These are phyloP conservation scores for Vitis rotundifolia DNA, from an alignment of 164 flowering plant species.

Conservation along the genomic window DNA sequence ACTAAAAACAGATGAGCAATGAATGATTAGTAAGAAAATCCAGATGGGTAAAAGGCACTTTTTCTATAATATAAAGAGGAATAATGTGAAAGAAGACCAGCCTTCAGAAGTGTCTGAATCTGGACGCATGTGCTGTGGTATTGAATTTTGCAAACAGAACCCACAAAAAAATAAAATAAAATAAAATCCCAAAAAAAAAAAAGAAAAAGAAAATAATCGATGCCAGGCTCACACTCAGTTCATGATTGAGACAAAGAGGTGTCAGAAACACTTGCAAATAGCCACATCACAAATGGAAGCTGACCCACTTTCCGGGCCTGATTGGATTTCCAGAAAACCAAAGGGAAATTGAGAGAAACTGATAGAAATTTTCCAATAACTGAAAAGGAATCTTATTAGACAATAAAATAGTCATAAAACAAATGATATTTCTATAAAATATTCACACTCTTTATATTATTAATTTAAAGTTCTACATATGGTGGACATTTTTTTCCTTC, in stretches of 20 bases:
- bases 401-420: not conserved
- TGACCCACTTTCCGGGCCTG: conserved; percentile 16
- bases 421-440: not conserved
- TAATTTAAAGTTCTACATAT: no score
- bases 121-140: conserved; percentile 16
- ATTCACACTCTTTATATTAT: no score
- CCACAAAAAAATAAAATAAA: not conserved
- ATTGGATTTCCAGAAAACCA: not conserved
- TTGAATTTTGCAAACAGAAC: conserved; percentile 4
- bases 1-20: not conserved
- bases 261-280: conserved; percentile 28
- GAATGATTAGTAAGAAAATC: not conserved
- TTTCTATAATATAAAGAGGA: not conserved
- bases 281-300: not conserved
- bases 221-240: conserved; percentile 18
- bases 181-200: not conserved
- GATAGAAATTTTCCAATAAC: not conserved
- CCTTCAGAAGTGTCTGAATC: conserved; percentile 2
- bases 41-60: conserved; percentile 5
- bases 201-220: conserved; percentile 15
- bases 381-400: not conserved
- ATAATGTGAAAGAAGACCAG: not conserved
- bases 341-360: not conserved
- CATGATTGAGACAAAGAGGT: conserved; percentile 27
- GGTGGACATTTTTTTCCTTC: not conserved